Evolutionary conservation across 768 basidiomycete genomes (phyloP), one percentile per base, ranked within the genome.

Genomic region (Pulveroboletus frians): DNA sequence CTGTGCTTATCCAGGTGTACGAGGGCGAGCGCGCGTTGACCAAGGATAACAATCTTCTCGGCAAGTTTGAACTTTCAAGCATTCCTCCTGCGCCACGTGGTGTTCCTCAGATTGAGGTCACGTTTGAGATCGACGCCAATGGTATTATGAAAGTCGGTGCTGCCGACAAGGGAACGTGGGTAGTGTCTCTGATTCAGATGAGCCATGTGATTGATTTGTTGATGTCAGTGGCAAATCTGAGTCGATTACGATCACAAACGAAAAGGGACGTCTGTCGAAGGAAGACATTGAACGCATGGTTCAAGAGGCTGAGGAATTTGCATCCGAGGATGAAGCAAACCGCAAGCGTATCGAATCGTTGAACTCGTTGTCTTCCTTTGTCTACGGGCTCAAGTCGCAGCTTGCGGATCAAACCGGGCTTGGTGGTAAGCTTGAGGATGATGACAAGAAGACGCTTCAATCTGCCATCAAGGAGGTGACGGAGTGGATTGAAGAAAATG

Each of bases 221-320:
- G 13, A 1, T 2, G 9, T 1, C 10, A 86, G 83, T 68, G 88
- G 88, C 61, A 93, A 93, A 71, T 84, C 85, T 0, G 83, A 88
- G 69, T 85, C 83, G 37, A 91, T 95, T 69, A 93, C 90, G 34
- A 97, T 96, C 73, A 93, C 83, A 59, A 96, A 96, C 72, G 92
- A 95, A 70, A 94, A 93, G 75, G 92, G 91, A 39, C 89, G 94
- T 73, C 82, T 92, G 20, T 79, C 76, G 40, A 83, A 86, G 57
- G 90, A 92, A 53, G 89, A 96, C 53, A 95, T 96, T 53, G 93
- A 96, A 63, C 88, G 92, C 52, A 96, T 95, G 93, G 88, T 96
- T 48, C 80, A 76, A 27, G 93, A 96, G 60, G 92, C 92, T 4
- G 92, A 97, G 77, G 84, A 92, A 62, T 94, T 89, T 58, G 86